A percentile compares a stretch with the other conserved stretches of the same genome.
phyloP scores from a whole-genome alignment of 1,284 basidiomycete species.

The Ceratobasidium sp. region DNA sequence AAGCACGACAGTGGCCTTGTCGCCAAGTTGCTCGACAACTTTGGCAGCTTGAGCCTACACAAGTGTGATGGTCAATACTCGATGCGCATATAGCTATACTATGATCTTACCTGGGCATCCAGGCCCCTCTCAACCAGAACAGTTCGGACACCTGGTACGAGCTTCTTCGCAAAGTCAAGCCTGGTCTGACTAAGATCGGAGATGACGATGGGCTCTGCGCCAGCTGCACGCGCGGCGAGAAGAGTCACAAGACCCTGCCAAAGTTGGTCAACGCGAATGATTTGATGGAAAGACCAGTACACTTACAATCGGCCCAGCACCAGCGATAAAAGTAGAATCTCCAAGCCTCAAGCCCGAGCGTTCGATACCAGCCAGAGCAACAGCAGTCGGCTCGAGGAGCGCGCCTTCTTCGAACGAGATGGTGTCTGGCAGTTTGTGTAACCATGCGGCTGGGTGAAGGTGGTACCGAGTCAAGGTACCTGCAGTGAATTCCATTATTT shows the following conservation, averaged over 20 bases:
- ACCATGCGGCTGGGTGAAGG: conserved; percentile 58
- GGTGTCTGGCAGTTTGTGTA: conserved; percentile 57
- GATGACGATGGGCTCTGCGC: conserved; percentile 58
- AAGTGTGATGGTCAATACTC: background rate
- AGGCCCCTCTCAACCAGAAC: conserved; percentile 48
- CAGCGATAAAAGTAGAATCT: conserved; percentile 53
- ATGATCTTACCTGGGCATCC: conserved; percentile 47
- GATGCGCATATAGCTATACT: background rate
- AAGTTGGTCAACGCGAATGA: conserved; percentile 7
- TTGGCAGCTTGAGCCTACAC: conserved; percentile 28
- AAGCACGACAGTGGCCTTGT: conserved; percentile 58
- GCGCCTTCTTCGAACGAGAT: conserved; percentile 58
- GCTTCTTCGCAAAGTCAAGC: conserved; percentile 57
- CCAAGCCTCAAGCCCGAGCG: conserved; percentile 55
- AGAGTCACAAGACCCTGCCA: conserved; percentile 58
- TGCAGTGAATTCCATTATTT: background rate
- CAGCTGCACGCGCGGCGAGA: conserved; percentile 56
- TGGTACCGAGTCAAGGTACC: conserved; percentile 54
- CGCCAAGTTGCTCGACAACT: conserved; percentile 14
- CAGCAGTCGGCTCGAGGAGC: conserved; percentile 57
- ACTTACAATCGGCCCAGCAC: conserved; percentile 46
- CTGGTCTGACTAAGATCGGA: conserved; percentile 57
- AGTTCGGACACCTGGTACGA: conserved; percentile 55
- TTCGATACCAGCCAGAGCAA: conserved; percentile 59
- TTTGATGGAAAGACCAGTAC: background rate